A percentile compares a stretch with the other conserved stretches of the same genome.
Conservation (phyloP, 2,329 filamentous ascomycete genomes). For the Aspergillus nomiae region DNA sequence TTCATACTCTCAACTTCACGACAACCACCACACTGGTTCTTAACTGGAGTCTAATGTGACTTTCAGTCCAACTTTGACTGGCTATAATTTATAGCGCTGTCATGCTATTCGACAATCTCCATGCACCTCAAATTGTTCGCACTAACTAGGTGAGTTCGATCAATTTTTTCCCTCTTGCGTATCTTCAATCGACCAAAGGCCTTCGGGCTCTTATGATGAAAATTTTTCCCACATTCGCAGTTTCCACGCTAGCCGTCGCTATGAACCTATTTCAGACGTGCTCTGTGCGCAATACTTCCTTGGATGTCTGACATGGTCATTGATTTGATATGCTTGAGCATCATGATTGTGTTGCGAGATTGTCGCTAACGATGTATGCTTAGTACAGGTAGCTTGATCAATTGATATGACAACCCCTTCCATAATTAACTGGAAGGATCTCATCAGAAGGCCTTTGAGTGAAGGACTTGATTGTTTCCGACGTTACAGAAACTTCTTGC, state of each 20-base stretch:
- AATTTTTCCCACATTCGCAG: conserved; percentile 46
- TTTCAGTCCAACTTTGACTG: background rate
- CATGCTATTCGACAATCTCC: background rate
- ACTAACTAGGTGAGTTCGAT: conserved; percentile 26
- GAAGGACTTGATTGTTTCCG: background rate
- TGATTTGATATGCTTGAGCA: background rate
- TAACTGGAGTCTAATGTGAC: conserved; percentile 11
- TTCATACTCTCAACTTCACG: conserved; percentile 16
- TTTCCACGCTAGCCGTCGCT: conserved; percentile 43
- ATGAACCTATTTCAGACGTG: conserved; percentile 38
- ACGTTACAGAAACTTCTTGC: background rate
- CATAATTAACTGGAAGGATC: background rate
- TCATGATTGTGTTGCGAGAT: background rate
- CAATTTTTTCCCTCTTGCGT: conserved; percentile 12
- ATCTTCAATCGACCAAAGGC: conserved; percentile 22
- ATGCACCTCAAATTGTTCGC: background rate
- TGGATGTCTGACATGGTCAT: conserved; percentile 36
- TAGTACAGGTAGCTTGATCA: background rate
- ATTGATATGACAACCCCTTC: background rate
- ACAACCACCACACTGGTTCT: background rate
- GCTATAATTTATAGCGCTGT: background rate
- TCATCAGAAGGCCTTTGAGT: background rate
- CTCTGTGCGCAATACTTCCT: conserved; percentile 41
- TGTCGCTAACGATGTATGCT: background rate
- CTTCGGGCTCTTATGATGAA: conserved; percentile 41